Evolutionary conservation across 805 yeast species (phyloP).

Genomic region (Cyberlindnera maritima): DNA sequence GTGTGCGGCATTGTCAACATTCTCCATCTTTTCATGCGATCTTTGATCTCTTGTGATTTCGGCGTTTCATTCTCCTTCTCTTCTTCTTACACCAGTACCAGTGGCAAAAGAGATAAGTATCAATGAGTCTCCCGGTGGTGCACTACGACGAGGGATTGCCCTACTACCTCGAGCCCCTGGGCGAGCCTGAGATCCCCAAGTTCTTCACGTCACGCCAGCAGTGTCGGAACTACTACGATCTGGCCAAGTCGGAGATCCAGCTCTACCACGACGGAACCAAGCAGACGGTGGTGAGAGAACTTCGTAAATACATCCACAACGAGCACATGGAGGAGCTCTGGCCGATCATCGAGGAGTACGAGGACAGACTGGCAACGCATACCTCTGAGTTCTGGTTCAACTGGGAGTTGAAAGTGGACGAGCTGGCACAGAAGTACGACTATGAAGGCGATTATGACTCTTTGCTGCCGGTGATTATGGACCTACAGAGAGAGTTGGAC

Average conservation of each 20-base stretch:
- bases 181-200: conserved; percentile 1
- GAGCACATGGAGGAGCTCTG: background rate
- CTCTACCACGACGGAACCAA: conserved; percentile 3
- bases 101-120: too few relatives aligned
- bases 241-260: conserved; percentile 6
- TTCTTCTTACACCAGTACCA: too few relatives aligned
- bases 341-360: conserved; percentile 1
- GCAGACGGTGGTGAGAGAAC: background rate
- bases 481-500: background rate
- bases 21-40: background rate
- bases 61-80: too few relatives aligned
- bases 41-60: background rate
- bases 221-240: conserved; percentile 7
- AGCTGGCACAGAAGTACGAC: background rate
- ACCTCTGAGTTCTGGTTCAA: conserved; percentile 7
- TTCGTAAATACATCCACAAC: background rate
- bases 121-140: conserved; percentile 7
- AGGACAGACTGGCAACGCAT: background rate
- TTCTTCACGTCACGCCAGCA: conserved; percentile 1
- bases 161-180: conserved; percentile 4
- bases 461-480: background rate
- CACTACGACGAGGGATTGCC: conserved; percentile 1
- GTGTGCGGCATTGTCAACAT: background rate
- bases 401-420: conserved; percentile 4
- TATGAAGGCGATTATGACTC: background rate